Conservation (phyloP, 768 basidiomycete species). For the Lactifluus piperatus region DNA sequence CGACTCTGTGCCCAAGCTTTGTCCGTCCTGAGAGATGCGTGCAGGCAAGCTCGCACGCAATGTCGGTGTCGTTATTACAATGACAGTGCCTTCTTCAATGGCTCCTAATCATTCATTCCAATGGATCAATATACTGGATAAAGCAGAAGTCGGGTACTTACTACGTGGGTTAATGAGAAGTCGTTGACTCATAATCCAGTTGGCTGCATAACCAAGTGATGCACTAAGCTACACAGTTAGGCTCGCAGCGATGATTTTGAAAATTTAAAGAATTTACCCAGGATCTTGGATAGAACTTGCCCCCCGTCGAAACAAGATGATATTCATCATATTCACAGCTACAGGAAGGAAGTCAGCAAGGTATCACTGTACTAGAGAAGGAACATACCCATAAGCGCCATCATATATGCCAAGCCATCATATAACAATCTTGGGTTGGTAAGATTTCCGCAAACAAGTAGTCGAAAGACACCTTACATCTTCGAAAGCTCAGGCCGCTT, state of each 20-base stretch:
- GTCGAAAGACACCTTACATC: constrained; percentile 5
- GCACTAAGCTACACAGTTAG: constrained; percentile 20
- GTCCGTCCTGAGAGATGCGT: not conserved
- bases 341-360: too few relatives aligned
- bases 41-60: not conserved
- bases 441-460: constrained; percentile 7
- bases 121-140: not conserved
- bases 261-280: not conserved
- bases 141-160: constrained; percentile 8
- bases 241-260: not conserved
- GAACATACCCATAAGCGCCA: too few relatives aligned
- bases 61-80: not conserved
- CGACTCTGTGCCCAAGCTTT: not conserved
- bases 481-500: constrained; percentile 21
- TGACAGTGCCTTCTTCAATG: not conserved
- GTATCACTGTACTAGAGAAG: too few relatives aligned
- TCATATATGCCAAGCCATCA: too few relatives aligned
- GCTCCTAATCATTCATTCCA: not conserved
- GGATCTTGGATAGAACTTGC: constrained; percentile 21
- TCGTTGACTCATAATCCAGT: constrained; percentile 31
- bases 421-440: constrained; percentile 8
- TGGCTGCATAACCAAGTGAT: constrained; percentile 27
- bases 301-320: constrained; percentile 23
- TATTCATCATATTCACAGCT: constrained; percentile 17
- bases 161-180: constrained; percentile 29